Evolutionary conservation across 352 stramenopile genomes (phyloP), one percentile per base, ranked within the genome.

Genomic region (Pythium phragmitis): DNA sequence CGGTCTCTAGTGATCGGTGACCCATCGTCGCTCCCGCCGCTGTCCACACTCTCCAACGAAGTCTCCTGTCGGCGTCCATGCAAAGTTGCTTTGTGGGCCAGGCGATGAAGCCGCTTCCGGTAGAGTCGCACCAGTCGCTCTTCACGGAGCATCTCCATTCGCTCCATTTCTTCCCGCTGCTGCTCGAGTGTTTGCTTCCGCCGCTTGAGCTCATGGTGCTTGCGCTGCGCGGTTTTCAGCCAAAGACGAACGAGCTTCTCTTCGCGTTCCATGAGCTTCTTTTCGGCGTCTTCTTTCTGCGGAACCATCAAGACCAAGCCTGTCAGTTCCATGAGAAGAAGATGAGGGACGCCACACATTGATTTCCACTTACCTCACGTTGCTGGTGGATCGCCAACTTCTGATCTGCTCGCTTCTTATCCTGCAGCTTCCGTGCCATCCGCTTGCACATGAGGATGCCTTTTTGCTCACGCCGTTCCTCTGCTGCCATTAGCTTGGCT

Each of bases 231-330:
- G 12, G 83, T 70, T 63, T 92, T 91, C 7, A 80, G 21, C 16
- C 79, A 65, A 23, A 95, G 58, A 12, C 84, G 75, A 26, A 75
- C 60, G 11, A 71, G 54, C 34, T 87, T 87, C 49, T 95, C 86
- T 57, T 95, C 84, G 2, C 80, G 77, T 50, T 89, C 79, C 84
- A 93, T 92, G 4, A 77, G 51, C 50, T 74, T 88, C 1, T 77
- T 68, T 46, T 93, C 86, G 23, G 36, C 72, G 7, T 71, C 65
- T 74, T 91, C 79, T 30, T 51, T 79, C 85, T 94, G 21, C 21
- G 21, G 21, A 21, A 21, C 0, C 21, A 21, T 21, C 21, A 21
- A 21, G 21, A 21, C 21, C 21, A 21, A 21, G 21, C 21, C 21
- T 21, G 21, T 21, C 21, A 21, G 21, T 21, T 1, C 21, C 21